phyloP scores from a whole-genome alignment of 2,329 filamentous ascomycete species.

The Apiospora arundinis region DNA sequence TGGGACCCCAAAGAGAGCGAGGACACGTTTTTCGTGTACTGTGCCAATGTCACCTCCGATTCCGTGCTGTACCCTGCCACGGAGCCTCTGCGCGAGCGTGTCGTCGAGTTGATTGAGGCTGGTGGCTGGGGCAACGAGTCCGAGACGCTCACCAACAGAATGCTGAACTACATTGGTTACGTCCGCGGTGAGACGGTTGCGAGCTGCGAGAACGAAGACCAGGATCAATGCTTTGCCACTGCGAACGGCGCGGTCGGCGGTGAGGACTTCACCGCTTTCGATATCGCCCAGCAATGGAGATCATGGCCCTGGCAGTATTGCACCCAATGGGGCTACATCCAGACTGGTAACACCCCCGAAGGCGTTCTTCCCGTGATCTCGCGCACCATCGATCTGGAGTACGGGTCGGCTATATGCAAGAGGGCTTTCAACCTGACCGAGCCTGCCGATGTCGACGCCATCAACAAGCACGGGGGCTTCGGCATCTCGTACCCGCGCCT shows the following conservation, averaged over 20 bases:
- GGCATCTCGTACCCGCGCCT: constrained; percentile 76
- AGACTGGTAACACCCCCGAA: constrained; percentile 72
- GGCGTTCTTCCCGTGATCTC: constrained; percentile 74
- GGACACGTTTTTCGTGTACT: constrained; percentile 53
- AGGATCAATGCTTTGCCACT: constrained; percentile 47
- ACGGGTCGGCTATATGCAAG: constrained; percentile 66
- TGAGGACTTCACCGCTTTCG: constrained; percentile 42
- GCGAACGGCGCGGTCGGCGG: constrained; percentile 32
- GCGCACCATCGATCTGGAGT: constrained; percentile 70
- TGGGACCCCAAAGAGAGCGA: constrained; percentile 58
- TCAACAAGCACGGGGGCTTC: constrained; percentile 81
- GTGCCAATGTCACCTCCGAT: constrained; percentile 51
- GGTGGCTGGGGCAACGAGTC: constrained; percentile 49
- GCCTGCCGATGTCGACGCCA: constrained; percentile 65
- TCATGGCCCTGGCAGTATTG: constrained; percentile 62
- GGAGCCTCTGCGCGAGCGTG: constrained; percentile 41
- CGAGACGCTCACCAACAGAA: constrained; percentile 45
- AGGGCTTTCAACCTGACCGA: constrained; percentile 72
- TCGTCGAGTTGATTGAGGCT: constrained; percentile 46
- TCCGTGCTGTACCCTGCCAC: constrained; percentile 50
- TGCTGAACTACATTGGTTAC: constrained; percentile 61
- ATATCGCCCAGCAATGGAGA: constrained; percentile 49
- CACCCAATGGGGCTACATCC: constrained; percentile 75
- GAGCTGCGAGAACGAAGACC: constrained; percentile 32
- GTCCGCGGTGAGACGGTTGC: constrained; percentile 39